Conservation (phyloP, 257 asterid genomes). For the Nicotiana benthamiana region DNA sequence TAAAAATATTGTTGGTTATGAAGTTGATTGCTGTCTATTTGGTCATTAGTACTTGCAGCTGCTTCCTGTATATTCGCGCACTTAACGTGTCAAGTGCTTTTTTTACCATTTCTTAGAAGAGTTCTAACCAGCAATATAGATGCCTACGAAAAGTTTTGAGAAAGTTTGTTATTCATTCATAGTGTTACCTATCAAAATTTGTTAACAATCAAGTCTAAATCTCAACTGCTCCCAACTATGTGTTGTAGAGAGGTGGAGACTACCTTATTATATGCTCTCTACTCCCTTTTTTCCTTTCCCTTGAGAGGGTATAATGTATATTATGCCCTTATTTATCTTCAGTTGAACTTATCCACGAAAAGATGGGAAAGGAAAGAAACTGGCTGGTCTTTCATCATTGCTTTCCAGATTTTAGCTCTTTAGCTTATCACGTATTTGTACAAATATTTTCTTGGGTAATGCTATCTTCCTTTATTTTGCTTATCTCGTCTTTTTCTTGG, state of each 20-base stretch:
- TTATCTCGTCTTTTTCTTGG: constrained; percentile 13
- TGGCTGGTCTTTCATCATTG: neutral
- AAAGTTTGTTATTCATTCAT: neutral
- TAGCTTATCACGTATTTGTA: neutral
- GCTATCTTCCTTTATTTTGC: constrained; percentile 5
- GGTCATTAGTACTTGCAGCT: neutral
- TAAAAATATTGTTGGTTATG: neutral
- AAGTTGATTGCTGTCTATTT: neutral
- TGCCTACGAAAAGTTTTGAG: neutral
- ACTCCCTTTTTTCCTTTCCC: neutral
- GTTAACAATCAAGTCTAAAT: neutral
- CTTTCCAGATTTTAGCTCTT: constrained; percentile 5
- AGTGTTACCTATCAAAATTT: neutral
- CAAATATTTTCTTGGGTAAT: neutral
- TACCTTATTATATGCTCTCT: neutral
- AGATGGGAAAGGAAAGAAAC: neutral
- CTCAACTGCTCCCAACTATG: neutral
- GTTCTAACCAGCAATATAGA: neutral
- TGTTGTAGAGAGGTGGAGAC: neutral
- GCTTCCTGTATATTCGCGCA: neutral
- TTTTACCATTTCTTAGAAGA: neutral
- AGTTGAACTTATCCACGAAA: neutral
- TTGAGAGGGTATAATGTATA: neutral
- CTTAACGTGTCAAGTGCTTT: neutral
- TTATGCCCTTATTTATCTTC: neutral